Evolutionary conservation across 1,139 yeast species (phyloP), one percentile per base, ranked within the genome.

Genomic region (Protomyces inouyei): DNA sequence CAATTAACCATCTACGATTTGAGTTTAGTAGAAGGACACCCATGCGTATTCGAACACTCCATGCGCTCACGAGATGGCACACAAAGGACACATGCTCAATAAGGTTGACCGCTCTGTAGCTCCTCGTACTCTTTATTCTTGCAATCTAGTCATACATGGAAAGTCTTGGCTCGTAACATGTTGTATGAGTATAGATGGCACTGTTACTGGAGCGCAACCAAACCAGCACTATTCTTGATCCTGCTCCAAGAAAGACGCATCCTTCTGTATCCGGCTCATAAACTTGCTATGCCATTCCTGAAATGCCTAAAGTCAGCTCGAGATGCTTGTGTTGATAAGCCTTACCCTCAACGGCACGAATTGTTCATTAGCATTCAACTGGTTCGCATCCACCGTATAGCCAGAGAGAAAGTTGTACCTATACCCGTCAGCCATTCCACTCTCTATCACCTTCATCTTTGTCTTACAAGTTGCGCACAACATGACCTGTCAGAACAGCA

Each of bases 251-350:
- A 90, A 93, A 65, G 83, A 83, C 0, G 97, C 97, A 73, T 95
- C 95, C 68, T 86, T 86, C 18, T 83, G 80, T 65, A 93, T 73
- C 72, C 87, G 86, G 14, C 83, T 76, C 74, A 83, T 87, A 76
- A 93, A 95, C 76, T 91, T 93, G 68, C 82, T 85, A 98, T 98
- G 70, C 99, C 99, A 93, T 46, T 84, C 86, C 73, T 93, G 96
- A 72, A 93, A 92, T 56, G 86, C 89, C 72, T 86, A 18, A 8
- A 10, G 18, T 45, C 9, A 38, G 52, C 53, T 38, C 52, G 5
- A 21, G 88, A 28, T 6, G 23, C 32, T 28, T 74, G 93, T 88
- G 2, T 95, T 89, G 4, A 92, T 6, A 77, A 75, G 71, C 10
- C 53, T 32, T 40, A 56, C 57, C 10, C 61, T 43, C 25, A 61